Evolutionary conservation across 2,329 filamentous ascomycete species (phyloP).

Genomic region (Pseudogymnoascus sp.): DNA sequence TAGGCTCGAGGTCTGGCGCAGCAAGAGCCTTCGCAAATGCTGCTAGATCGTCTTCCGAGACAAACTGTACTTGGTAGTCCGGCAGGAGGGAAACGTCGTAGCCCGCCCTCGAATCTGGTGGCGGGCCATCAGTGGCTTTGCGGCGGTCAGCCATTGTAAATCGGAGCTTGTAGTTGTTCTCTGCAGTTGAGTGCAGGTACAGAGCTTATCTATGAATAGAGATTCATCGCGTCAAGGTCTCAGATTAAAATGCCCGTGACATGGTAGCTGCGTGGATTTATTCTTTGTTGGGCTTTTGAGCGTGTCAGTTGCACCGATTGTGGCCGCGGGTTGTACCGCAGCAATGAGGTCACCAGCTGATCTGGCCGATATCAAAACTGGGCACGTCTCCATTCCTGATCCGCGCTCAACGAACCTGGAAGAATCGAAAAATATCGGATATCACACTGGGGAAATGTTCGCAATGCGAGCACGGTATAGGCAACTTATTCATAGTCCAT

Average conservation of each 20-base stretch:
- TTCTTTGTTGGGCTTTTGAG: background rate
- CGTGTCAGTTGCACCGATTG: constrained; percentile 1
- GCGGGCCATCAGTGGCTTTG: constrained; percentile 40
- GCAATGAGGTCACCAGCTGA: constrained; percentile 1
- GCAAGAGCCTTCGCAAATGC: constrained; percentile 75
- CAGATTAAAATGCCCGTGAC: constrained; percentile 1
- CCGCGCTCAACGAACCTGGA: background rate
- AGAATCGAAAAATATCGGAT: background rate
- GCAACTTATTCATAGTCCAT: background rate
- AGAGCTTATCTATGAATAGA: background rate
- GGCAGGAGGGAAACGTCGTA: constrained; percentile 66
- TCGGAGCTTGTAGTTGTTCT: background rate
- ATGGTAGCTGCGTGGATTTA: background rate
- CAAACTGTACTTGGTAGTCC: constrained; percentile 73
- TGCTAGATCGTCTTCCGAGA: constrained; percentile 61
- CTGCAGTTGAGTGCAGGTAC: constrained; percentile 3
- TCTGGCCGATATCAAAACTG: background rate
- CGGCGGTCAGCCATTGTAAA: constrained; percentile 25
- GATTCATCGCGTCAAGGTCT: background rate
- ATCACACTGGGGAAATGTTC: background rate
- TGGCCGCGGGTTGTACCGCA: background rate
- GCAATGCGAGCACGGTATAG: background rate
- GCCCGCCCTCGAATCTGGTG: constrained; percentile 52
- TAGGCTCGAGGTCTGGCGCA: constrained; percentile 69
- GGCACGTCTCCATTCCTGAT: background rate